These are phyloP conservation scores for Cladosporium sp. DNA, from an alignment of 2,329 filamentous ascomycete species.

Conservation along the genomic window DNA sequence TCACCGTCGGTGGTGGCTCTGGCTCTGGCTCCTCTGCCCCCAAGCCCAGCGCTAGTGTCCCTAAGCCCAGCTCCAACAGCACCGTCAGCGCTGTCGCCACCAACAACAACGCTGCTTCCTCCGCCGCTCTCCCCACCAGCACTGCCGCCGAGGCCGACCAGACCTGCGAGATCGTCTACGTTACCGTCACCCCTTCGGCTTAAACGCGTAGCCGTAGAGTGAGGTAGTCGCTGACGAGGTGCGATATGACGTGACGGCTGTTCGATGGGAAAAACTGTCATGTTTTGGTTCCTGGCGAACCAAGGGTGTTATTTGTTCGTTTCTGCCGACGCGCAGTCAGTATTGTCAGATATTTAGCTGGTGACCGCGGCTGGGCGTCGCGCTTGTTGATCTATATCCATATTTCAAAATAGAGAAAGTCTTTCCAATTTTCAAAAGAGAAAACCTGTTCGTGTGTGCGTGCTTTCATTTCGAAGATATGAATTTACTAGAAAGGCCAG, in stretches of 20 bases:
- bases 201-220: neutral
- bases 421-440: neutral
- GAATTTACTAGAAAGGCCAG: neutral
- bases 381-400: slow-evolving; percentile 7
- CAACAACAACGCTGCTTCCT: neutral
- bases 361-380: neutral
- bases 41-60: neutral
- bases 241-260: neutral
- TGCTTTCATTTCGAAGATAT: neutral
- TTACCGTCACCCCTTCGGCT: slow-evolving; percentile 11
- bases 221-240: neutral
- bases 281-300: slow-evolving; percentile 13
- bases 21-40: neutral
- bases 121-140: neutral
- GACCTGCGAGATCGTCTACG: slow-evolving; percentile 16
- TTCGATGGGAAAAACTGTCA: neutral
- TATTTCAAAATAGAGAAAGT: slow-evolving; percentile 6
- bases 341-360: neutral
- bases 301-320: neutral
- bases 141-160: neutral
- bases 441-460: neutral
- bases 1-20: slow-evolving; percentile 43
- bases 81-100: neutral
- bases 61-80: neutral
- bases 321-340: slow-evolving; percentile 3